phyloP scores from a whole-genome alignment of 2,329 filamentous ascomycete genomes.

The Aspergillus ustus region DNA sequence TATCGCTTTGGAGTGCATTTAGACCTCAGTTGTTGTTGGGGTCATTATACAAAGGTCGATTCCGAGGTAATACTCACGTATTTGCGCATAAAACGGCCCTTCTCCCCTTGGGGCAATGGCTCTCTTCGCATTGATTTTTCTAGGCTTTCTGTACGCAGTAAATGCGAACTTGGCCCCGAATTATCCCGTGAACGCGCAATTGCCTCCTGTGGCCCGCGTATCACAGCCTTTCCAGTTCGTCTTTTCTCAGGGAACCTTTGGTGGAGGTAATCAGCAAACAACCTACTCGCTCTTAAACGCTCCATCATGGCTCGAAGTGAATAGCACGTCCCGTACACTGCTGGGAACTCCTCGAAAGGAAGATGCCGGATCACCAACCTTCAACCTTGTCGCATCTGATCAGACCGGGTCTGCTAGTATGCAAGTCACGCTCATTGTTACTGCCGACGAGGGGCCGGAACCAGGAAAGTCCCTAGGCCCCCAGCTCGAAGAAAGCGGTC shows the following conservation, averaged over 20 bases:
- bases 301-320: conserved; percentile 76
- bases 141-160: conserved; percentile 34
- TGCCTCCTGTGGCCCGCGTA: conserved; percentile 76
- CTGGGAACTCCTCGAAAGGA: conserved; percentile 69
- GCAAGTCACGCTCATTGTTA: conserved; percentile 73
- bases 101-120: conserved; percentile 31
- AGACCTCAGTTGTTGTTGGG: conserved; percentile 9
- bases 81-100: conserved; percentile 13
- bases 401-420: conserved; percentile 65
- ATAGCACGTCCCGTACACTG: conserved; percentile 67
- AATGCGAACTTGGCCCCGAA: conserved; percentile 47
- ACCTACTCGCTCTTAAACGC: conserved; percentile 69
- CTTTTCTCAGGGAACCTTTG: conserved; percentile 68
- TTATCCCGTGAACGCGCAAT: conserved; percentile 83
- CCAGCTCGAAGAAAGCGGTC: conserved; percentile 42
- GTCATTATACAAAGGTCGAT: conserved; percentile 18
- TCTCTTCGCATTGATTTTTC: conserved; percentile 30
- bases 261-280: conserved; percentile 59
- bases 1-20: conserved; percentile 1
- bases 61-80: conserved; percentile 22
- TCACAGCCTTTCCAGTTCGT: conserved; percentile 55
- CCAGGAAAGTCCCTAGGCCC: conserved; percentile 39
- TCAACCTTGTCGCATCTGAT: conserved; percentile 74
- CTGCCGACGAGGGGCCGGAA: conserved; percentile 48
- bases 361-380: conserved; percentile 62